These are phyloP conservation scores for Boletus bicolor DNA, from an alignment of 768 basidiomycete genomes.

Conservation along the genomic window DNA sequence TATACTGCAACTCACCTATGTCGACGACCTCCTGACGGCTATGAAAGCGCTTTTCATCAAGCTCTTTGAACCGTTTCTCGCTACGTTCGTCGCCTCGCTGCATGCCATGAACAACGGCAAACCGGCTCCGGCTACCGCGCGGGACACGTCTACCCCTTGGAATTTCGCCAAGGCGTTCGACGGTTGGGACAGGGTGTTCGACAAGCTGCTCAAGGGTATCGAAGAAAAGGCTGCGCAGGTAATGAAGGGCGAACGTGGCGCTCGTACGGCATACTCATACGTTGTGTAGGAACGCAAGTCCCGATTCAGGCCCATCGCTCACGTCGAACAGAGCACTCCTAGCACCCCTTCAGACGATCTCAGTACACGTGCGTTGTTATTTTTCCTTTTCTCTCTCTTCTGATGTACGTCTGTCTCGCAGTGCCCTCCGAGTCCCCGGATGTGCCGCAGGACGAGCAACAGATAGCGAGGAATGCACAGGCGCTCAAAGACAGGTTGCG, in stretches of 20 bases:
- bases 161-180: constrained; percentile 69
- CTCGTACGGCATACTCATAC: constrained; percentile 1
- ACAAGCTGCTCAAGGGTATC: constrained; percentile 66
- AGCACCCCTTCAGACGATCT: constrained; percentile 56
- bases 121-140: constrained; percentile 30
- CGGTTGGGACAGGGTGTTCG: constrained; percentile 80
- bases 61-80: constrained; percentile 79
- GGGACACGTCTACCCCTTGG: constrained; percentile 46
- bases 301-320: constrained; percentile 45
- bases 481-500: constrained; percentile 84
- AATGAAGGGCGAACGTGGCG: constrained; percentile 3
- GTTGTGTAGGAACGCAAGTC: constrained; percentile 64
- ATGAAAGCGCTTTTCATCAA: constrained; percentile 85
- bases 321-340: constrained; percentile 35
- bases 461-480: constrained; percentile 90
- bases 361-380: constrained; percentile 46
- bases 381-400: not conserved
- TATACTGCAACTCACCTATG: constrained; percentile 90
- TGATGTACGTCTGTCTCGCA: constrained; percentile 16
- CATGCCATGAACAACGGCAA: constrained; percentile 57
- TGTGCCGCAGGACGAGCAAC: constrained; percentile 70
- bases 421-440: constrained; percentile 50
- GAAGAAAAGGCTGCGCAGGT: constrained; percentile 77
- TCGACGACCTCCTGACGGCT: constrained; percentile 79
- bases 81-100: constrained; percentile 79